These are phyloP conservation scores for Priceomyces fermenticarens DNA, from an alignment of 805 yeast species.

Conservation along the genomic window DNA sequence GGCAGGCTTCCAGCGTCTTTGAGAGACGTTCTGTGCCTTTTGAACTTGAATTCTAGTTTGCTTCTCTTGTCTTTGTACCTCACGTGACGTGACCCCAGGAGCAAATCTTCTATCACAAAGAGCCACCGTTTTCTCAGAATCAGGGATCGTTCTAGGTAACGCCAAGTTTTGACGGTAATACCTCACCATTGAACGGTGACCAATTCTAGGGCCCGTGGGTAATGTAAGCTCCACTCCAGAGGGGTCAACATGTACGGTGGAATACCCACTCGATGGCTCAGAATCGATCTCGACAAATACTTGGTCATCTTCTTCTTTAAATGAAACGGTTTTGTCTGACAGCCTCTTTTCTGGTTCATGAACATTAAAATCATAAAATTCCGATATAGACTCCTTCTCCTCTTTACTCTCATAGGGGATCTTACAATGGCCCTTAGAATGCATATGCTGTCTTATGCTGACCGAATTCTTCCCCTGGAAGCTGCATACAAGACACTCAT, in stretches of 20 bases:
- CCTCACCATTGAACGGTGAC: constrained; percentile 75
- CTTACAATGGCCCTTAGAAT: constrained; percentile 42
- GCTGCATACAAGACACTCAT: constrained; percentile 45
- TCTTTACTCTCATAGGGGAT: constrained; percentile 43
- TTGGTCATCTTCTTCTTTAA: constrained; percentile 13
- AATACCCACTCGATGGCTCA: constrained; percentile 18
- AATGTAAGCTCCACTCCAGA: constrained; percentile 66
- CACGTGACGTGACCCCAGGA: constrained; percentile 29
- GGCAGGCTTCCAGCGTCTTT: constrained; percentile 22
- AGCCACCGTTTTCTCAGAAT: constrained; percentile 71
- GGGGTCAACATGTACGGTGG: constrained; percentile 44
- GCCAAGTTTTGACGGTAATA: constrained; percentile 62
- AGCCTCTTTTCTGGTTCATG: constrained; percentile 13
- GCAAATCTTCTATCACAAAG: constrained; percentile 63
- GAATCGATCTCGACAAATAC: constrained; percentile 5
- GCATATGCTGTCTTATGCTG: constrained; percentile 43
- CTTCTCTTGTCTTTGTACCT: constrained; percentile 33
- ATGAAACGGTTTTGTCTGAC: constrained; percentile 24
- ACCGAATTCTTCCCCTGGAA: constrained; percentile 40
- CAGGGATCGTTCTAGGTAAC: constrained; percentile 32
- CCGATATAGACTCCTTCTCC: constrained; percentile 32
- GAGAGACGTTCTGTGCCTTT: constrained; percentile 20
- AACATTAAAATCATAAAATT: constrained; percentile 35
- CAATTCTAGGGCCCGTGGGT: constrained; percentile 76
- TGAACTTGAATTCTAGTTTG: constrained; percentile 21